Percentiles rank a stretch among this genome's conserved stretches.
Evolutionary conservation across 176 grass and related monocot genomes (phyloP).

Genomic region (Calamus simplicifolius): DNA sequence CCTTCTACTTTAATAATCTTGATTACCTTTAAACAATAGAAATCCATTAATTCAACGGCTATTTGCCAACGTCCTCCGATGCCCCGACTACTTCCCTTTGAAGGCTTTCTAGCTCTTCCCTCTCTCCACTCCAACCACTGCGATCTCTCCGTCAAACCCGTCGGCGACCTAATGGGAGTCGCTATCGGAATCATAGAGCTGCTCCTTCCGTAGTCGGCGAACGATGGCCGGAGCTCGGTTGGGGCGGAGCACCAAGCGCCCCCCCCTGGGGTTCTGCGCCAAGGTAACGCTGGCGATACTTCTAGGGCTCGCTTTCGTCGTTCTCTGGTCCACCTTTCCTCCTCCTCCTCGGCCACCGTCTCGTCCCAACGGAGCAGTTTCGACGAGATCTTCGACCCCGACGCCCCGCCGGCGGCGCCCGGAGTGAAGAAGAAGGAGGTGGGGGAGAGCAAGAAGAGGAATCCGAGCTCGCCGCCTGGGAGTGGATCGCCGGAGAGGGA

Average conservation of each 20-base stretch:
- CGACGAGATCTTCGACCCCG: constrained; percentile 32
- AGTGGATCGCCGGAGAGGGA: constrained; percentile 18
- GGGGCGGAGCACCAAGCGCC: constrained; percentile 33
- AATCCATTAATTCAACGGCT: no score
- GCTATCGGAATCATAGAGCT: not conserved
- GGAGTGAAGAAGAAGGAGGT: not conserved
- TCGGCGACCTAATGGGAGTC: no score
- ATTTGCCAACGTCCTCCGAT: no score
- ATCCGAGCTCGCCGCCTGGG: constrained; percentile 18
- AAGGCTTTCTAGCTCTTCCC: no score
- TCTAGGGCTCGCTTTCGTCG: constrained; percentile 71
- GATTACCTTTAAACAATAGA: no score
- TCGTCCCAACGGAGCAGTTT: constrained; percentile 68
- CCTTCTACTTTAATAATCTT: no score
- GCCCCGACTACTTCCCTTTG: no score
- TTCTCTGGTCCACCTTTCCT: constrained; percentile 69
- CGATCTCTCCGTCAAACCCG: no score
- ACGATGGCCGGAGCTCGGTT: constrained; percentile 45
- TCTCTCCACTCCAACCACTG: no score
- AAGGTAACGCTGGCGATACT: constrained; percentile 72
- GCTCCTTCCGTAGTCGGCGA: not conserved
- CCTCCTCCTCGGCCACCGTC: constrained; percentile 50
- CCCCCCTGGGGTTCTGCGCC: constrained; percentile 55
- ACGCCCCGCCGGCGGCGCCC: constrained; percentile 2
- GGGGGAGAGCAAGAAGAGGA: constrained; percentile 12